Conservation (phyloP, 1,284 basidiomycete genomes). For the Cronartium quercuum region DNA sequence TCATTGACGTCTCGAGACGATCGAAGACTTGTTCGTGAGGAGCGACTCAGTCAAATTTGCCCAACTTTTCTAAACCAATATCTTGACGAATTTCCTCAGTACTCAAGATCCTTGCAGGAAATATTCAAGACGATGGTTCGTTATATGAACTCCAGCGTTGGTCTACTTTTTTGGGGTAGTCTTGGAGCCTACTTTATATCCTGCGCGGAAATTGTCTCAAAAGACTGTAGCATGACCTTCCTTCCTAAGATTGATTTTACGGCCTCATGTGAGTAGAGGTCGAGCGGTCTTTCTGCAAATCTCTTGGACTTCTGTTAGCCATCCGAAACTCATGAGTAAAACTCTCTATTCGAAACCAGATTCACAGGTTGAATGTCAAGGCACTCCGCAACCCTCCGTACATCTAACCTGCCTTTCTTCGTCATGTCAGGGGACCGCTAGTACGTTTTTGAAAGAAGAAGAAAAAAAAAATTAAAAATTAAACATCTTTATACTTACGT, state of each 20-base stretch:
- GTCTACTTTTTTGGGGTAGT: not conserved
- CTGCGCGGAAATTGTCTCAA: not conserved
- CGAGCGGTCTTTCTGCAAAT: not conserved
- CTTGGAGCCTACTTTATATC: not conserved
- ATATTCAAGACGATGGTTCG: no score
- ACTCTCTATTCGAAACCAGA: not conserved
- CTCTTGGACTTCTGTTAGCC: not conserved
- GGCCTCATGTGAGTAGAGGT: not conserved
- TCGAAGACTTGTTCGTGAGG: no score
- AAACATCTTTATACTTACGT: not conserved
- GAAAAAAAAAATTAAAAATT: no score
- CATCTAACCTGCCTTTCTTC: not conserved
- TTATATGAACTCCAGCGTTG: not conserved
- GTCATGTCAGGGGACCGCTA: not conserved
- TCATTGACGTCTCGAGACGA: no score
- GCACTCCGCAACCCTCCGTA: not conserved
- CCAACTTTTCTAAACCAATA: no score
- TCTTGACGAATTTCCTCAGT: no score
- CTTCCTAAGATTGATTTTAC: not conserved
- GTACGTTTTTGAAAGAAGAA: no score
- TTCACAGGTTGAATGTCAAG: not conserved
- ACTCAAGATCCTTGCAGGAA: no score
- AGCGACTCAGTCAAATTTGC: no score
- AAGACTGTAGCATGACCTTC: not conserved
- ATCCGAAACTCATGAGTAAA: no score